Conservation (phyloP, 371 early-diverging fungal species). For the Globomyces sp. region DNA sequence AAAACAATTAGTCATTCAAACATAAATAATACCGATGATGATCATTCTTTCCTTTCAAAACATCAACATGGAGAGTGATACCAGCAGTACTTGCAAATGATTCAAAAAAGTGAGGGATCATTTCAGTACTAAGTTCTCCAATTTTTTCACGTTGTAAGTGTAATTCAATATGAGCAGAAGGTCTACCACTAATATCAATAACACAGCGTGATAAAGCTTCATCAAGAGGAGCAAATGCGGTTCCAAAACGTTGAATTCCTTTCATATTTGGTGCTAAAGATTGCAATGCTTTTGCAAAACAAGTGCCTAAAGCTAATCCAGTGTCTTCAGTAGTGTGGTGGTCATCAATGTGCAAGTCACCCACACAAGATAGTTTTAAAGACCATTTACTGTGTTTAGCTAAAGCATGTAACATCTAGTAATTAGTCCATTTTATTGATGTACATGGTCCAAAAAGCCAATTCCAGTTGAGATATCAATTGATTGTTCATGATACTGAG, state of each 20-base stretch:
- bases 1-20: not conserved
- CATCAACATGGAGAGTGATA: conserved; percentile 94
- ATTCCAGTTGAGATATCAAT: conserved; percentile 89
- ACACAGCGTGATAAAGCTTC: conserved; percentile 94
- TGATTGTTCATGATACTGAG: conserved; percentile 55
- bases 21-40: conserved; percentile 72
- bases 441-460: conserved; percentile 95
- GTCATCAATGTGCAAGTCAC: conserved; percentile 95
- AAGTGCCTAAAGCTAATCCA: conserved; percentile 89
- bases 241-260: conserved; percentile 93
- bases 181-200: conserved; percentile 96
- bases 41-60: conserved; percentile 87
- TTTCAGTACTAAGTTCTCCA: conserved; percentile 86
- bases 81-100: conserved; percentile 90
- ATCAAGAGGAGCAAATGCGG: conserved; percentile 92
- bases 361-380: conserved; percentile 73
- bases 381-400: conserved; percentile 94
- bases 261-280: conserved; percentile 52
- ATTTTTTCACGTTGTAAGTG: conserved; percentile 87
- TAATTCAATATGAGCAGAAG: conserved; percentile 76
- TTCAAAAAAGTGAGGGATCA: conserved; percentile 93
- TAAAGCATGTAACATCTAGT: conserved; percentile 90
- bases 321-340: conserved; percentile 97
- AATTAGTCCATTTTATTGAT: conserved; percentile 9
- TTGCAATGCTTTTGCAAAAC: conserved; percentile 90